Evolutionary conservation across 495 filamentous ascomycete species (phyloP).

Genomic region (Bacidia gigantensis): DNA sequence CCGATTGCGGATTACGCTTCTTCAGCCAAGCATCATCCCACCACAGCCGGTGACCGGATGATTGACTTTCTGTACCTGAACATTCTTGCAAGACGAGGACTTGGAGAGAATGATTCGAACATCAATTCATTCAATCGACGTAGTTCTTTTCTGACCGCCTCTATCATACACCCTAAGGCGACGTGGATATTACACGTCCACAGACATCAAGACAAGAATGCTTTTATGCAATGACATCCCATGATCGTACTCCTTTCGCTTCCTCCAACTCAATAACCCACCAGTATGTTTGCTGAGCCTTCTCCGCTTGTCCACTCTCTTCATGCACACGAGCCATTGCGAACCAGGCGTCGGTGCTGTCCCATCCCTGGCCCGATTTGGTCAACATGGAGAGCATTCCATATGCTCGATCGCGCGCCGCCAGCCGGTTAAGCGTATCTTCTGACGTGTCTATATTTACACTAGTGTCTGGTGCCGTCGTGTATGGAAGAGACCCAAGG

Average conservation of each 20-base stretch:
- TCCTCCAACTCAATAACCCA: slow-evolving; percentile 56
- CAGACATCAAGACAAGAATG: neutral
- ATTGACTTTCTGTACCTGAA: no score
- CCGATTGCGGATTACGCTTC: no score
- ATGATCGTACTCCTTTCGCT: slow-evolving; percentile 32
- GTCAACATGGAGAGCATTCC: slow-evolving; percentile 67
- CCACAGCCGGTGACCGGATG: no score
- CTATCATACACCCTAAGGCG: neutral
- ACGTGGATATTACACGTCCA: no score
- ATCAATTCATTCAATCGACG: no score
- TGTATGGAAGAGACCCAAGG: slow-evolving; percentile 1
- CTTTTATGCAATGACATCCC: slow-evolving; percentile 29
- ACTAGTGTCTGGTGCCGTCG: neutral
- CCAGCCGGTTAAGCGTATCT: slow-evolving; percentile 24
- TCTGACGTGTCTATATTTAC: neutral
- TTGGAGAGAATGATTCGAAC: no score
- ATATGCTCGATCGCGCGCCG: slow-evolving; percentile 61
- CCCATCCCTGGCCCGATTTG: slow-evolving; percentile 79
- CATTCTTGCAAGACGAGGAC: no score
- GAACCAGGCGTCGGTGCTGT: slow-evolving; percentile 88
- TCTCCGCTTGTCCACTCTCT: slow-evolving; percentile 65
- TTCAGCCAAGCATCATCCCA: no score
- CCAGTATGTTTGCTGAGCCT: slow-evolving; percentile 60
- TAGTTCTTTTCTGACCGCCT: neutral
- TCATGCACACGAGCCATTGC: slow-evolving; percentile 75